Evolutionary conservation across 208 protist species (phyloP).

Genomic region (Leishmania aethiopica): DNA sequence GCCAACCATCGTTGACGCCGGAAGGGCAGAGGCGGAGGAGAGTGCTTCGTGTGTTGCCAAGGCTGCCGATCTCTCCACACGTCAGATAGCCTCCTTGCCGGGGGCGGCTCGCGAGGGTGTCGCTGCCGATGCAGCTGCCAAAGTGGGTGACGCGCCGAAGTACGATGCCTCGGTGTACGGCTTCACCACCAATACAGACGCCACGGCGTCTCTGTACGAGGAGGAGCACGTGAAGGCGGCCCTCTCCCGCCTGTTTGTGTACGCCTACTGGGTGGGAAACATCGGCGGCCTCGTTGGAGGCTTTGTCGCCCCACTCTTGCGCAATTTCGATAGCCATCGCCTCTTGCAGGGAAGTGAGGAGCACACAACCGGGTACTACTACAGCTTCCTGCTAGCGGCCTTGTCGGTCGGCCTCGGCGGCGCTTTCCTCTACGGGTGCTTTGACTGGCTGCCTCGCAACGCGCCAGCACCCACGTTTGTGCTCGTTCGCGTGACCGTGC

Average conservation of each 20-base stretch:
- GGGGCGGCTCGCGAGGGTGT: not conserved
- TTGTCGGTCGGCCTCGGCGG: slow-evolving; percentile 42
- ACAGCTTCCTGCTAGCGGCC: slow-evolving; percentile 46
- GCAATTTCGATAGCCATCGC: slow-evolving; percentile 37
- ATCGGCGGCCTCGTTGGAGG: slow-evolving; percentile 56
- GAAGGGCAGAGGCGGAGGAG: not conserved
- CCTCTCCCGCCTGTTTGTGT: slow-evolving; percentile 56
- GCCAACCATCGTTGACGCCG: not conserved
- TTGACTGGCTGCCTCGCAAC: slow-evolving; percentile 37
- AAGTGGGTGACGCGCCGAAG: not conserved
- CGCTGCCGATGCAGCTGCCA: too few species aligned
- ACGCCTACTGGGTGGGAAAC: slow-evolving; percentile 63
- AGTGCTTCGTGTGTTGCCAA: not conserved
- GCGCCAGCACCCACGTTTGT: slow-evolving; percentile 45
- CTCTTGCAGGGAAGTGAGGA: slow-evolving; percentile 28
- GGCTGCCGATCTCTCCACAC: not conserved
- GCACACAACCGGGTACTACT: slow-evolving; percentile 72
- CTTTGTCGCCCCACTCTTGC: slow-evolving; percentile 58
- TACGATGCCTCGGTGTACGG: not conserved
- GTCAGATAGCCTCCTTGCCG: not conserved
- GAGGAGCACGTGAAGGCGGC: slow-evolving; percentile 24
- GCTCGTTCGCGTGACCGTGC: slow-evolving; percentile 46
- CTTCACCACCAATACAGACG: not conserved
- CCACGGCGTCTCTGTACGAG: not conserved
- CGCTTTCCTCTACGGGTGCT: slow-evolving; percentile 30